These are phyloP conservation scores for Luffa aegyptiaca DNA, from an alignment of 306 rosid genomes.

Conservation along the genomic window DNA sequence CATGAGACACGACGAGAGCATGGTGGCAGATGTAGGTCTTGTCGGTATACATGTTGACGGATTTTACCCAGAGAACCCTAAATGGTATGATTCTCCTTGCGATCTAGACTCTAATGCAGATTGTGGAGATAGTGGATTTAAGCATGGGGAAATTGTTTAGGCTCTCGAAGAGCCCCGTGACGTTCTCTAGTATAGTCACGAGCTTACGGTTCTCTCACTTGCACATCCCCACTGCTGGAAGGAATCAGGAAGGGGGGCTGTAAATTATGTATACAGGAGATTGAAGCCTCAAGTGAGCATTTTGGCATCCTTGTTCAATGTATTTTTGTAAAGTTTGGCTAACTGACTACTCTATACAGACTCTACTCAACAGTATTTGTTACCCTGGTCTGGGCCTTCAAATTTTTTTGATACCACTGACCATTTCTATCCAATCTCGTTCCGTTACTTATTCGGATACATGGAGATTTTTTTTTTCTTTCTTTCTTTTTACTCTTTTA, in stretches of 20 bases:
- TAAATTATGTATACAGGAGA: slow-evolving; percentile 83
- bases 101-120: slow-evolving; percentile 78
- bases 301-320: slow-evolving; percentile 51
- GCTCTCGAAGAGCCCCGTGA: slow-evolving; percentile 29
- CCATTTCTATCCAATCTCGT: slow-evolving; percentile 9
- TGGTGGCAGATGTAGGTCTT: slow-evolving; percentile 83
- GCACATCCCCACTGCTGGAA: slow-evolving; percentile 41
- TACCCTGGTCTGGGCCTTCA: slow-evolving; percentile 32
- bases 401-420: slow-evolving; percentile 24
- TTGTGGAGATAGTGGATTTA: slow-evolving; percentile 79
- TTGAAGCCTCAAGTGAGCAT: slow-evolving; percentile 45
- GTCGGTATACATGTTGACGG: slow-evolving; percentile 93
- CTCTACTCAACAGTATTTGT: slow-evolving; percentile 28
- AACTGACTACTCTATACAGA: slow-evolving; percentile 41
- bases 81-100: slow-evolving; percentile 99
- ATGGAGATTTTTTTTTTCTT: background rate
- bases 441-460: background rate
- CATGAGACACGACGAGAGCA: slow-evolving; percentile 65
- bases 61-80: slow-evolving; percentile 80
- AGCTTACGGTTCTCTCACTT: slow-evolving; percentile 28
- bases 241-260: slow-evolving; percentile 50
- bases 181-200: slow-evolving; percentile 43
- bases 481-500: background rate
- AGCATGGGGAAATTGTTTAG: slow-evolving; percentile 84
- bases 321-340: slow-evolving; percentile 51